Base-by-base conservation (phyloP, 176 grass and related monocot species). In the Chrysopogon serrulatus region DNA sequence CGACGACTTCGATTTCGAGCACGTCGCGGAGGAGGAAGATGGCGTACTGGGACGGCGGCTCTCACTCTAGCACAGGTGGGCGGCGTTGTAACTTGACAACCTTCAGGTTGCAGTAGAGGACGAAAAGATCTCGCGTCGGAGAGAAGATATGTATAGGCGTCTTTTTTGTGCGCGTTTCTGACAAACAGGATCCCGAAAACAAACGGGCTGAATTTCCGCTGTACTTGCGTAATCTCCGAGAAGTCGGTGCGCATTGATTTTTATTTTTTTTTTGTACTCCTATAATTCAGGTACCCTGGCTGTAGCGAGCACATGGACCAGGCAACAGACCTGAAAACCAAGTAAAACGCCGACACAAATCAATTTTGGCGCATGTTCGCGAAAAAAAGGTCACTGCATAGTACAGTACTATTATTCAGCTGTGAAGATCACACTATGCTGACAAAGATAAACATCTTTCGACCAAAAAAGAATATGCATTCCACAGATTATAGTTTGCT, bases 1-100 rank as follows among this genome's bases (percentile, higher is more conserved):
- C 57, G 90, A 82, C 54, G 92, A 92, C 7, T 49, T 87, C 39
- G 84, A 90, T 51, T 41, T 87, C 18, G 80, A 87, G 36, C 75
- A 74, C 19, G 80, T 56, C 10, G 21, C 44, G 13, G 68, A 80
- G 18, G 83, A 79, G 18, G 79, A 65, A 3, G 74, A 74, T 26
- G 80, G 24, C 68, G 68, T 23, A 27, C 84, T 84, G n/a, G 75
- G 33, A 69, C 80, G 85, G 7, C 85, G 85, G 80, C 84, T 87
- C 76, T 84, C 80, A 69, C 89, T 90, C 5, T 90, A 90, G n/a
- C n/a, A n/a, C n/a, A n/a, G 47, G 9, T 17, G n/a, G 21, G 28
- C n/a, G n/a, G n/a, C n/a, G 12, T 21, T n/a, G 47, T 47, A 73
- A 64, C 6, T 42, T 33, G 53, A 76, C 51, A 39, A 21, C 60